Evolutionary conservation across 371 early-diverging fungal genomes (phyloP), one percentile per base, ranked within the genome.

Genomic region (Mortierella sp.): DNA sequence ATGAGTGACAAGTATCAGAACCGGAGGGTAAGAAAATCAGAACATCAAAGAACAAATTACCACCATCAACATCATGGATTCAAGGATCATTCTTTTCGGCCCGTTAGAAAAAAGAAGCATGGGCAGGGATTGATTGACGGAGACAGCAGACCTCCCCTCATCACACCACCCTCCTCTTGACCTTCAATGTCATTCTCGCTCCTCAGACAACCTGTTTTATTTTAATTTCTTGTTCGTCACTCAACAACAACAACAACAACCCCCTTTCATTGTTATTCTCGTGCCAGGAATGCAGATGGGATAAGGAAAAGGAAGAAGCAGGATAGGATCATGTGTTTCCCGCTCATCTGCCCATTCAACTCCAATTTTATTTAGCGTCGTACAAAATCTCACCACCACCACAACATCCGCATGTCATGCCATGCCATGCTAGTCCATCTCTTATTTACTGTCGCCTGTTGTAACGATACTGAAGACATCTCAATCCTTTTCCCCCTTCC

Each of bases 1-100:
- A 85, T 96, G 45, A 94, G 94, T 50, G 97, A 97, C 84, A 88
- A 90, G 73, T 94, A 92, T 78, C 90, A 92, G 65, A 95, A 93
- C 80, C 89, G 97, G 74, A 90, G 92, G 70, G 90, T 88, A 87
- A 52, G 83, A n/a, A n/a, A 31, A 38, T 5, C 1, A 38, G 42
- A 38, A 5, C 42, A 38, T 38, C 42, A 2, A 68, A 68, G 24
- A 63, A 13, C 34, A 42, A 68, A 9, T 7, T 34, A 21, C 31
- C 10, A 50, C 63, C 26, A 44, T 0, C 28, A 6, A 45, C 5
- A 45, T 47, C 31, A 34, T 16, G 28, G 26, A 26, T 26, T 11
- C 28, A 50, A 31, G 63, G 63, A 34, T 63, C 28, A 19, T 16
- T 34, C 5, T 16, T 71, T 34, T 63, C 34, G 31, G 19, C 63